phyloP scores from a whole-genome alignment of 176 grass and related monocot genomes.

The Carex parvula region DNA sequence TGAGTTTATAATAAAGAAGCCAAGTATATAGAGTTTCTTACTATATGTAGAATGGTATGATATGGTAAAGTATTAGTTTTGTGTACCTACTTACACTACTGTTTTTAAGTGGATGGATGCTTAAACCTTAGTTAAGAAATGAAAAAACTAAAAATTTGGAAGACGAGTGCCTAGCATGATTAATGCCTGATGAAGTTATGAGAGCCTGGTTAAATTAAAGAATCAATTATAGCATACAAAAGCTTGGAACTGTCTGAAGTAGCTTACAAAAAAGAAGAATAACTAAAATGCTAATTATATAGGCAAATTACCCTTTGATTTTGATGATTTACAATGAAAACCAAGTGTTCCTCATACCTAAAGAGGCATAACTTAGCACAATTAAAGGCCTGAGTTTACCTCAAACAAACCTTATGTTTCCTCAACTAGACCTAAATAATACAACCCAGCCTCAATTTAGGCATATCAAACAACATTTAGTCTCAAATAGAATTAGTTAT shows the following conservation, averaged over 20 bases:
- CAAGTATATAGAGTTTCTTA: background rate
- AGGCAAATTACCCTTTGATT: background rate
- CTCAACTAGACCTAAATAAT: background rate
- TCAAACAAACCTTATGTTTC: background rate
- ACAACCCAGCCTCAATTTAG: background rate
- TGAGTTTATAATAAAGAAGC: background rate
- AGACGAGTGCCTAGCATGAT: background rate
- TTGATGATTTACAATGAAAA: background rate
- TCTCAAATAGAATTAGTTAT: background rate
- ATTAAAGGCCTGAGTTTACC: background rate
- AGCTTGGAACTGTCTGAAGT: background rate
- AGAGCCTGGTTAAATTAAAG: background rate
- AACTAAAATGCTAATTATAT: background rate
- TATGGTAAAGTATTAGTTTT: background rate
- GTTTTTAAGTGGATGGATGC: background rate
- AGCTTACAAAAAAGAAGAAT: background rate
- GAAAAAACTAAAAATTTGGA: background rate
- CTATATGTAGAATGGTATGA: background rate
- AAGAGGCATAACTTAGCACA: background rate
- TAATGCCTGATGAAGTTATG: background rate
- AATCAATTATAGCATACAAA: background rate
- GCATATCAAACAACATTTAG: background rate
- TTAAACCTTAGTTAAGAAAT: background rate
- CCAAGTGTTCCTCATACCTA: background rate
- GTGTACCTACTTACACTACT: background rate